Evolutionary conservation across 2,329 filamentous ascomycete genomes (phyloP).

Genomic region (Beauveria brongniartii): DNA sequence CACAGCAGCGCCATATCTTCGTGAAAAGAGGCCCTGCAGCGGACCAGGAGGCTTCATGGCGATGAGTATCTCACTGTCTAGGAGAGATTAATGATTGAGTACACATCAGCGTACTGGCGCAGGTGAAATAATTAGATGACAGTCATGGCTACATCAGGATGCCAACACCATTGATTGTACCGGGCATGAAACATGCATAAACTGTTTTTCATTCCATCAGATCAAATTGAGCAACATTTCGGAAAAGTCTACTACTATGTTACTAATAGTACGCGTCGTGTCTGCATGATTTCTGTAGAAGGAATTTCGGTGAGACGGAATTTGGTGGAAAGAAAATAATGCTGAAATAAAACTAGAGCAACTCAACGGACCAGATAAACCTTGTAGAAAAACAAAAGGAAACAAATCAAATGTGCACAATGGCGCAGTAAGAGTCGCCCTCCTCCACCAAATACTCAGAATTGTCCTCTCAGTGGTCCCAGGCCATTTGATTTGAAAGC

Average conservation of each 20-base stretch:
- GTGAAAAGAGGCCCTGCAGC: constrained; percentile 2
- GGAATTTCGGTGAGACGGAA: neutral
- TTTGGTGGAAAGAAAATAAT: no score
- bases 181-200: neutral
- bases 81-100: neutral
- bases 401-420: neutral
- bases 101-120: neutral
- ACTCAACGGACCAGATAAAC: neutral
- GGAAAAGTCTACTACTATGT: neutral
- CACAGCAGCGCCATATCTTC: neutral
- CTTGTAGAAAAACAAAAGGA: neutral
- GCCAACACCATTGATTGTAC: neutral
- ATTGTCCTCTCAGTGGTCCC: neutral
- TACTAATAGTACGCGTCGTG: constrained; percentile 3
- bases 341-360: neutral
- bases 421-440: neutral
- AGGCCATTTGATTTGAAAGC: neutral
- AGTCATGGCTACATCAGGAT: no score
- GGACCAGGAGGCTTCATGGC: neutral
- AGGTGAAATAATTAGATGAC: no score
- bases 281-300: neutral
- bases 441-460: neutral
- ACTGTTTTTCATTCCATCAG: neutral
- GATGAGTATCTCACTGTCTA: neutral
- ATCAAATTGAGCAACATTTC: neutral